These are phyloP conservation scores for Inonotus hispidus DNA, from an alignment of 1,284 basidiomycete species.

Conservation along the genomic window DNA sequence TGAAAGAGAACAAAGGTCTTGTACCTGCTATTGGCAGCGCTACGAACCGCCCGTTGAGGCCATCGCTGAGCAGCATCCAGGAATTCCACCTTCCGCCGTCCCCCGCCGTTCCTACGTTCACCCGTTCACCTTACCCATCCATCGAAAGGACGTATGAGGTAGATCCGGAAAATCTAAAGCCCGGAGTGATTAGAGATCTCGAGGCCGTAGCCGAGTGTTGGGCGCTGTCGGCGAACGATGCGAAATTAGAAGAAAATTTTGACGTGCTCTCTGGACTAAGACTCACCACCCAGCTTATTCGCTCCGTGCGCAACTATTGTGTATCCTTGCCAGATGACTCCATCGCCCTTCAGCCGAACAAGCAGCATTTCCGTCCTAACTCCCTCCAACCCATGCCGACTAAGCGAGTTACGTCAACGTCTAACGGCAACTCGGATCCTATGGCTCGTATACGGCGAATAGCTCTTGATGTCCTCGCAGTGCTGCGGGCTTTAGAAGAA, in stretches of 20 bases:
- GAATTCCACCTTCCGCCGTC: constrained; percentile 66
- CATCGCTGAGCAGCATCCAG: constrained; percentile 35
- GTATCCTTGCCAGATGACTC: constrained; percentile 73
- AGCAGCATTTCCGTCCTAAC: constrained; percentile 38
- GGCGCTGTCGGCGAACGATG: constrained; percentile 27
- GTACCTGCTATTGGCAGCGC: constrained; percentile 68
- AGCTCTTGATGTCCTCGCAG: constrained; percentile 71
- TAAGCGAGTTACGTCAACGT: constrained; percentile 34
- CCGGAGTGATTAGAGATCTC: constrained; percentile 67
- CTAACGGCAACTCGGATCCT: constrained; percentile 42
- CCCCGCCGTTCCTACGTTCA: constrained; percentile 46
- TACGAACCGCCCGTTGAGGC: constrained; percentile 34
- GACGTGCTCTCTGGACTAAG: constrained; percentile 68
- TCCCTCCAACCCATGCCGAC: constrained; percentile 35
- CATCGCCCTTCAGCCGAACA: constrained; percentile 35
- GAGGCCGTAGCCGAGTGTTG: constrained; percentile 52
- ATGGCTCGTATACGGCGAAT: constrained; percentile 62
- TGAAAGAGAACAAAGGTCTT: constrained; percentile 51
- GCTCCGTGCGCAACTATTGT: constrained; percentile 76
- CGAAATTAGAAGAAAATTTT: constrained; percentile 26
- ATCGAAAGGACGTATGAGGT: constrained; percentile 60
- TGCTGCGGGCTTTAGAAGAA: constrained; percentile 69
- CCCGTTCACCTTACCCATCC: constrained; percentile 41
- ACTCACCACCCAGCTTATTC: constrained; percentile 69
- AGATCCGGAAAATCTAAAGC: constrained; percentile 66